A percentile compares a stretch with the other conserved stretches of the same genome.
Evolutionary conservation across 1,139 yeast genomes (phyloP).

Genomic region (Scheffersomyces lignicola): DNA sequence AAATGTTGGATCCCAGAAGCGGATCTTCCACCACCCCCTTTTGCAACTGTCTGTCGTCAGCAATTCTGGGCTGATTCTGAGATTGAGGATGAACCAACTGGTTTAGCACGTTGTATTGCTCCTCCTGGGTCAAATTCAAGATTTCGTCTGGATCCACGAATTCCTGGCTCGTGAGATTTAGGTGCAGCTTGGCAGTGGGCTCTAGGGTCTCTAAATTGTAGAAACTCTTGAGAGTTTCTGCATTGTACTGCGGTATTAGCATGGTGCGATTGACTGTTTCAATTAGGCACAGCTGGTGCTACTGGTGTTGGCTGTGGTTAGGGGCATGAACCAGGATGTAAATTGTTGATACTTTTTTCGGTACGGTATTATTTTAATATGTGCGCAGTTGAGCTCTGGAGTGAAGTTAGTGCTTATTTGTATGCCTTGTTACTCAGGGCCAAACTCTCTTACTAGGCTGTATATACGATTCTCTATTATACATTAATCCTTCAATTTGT

Average conservation of each 20-base stretch:
- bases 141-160: slow-evolving; percentile 27
- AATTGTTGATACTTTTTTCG: slow-evolving; percentile 1
- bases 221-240: slow-evolving; percentile 16
- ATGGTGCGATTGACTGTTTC: slow-evolving; percentile 1
- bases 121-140: slow-evolving; percentile 23
- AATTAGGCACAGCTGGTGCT: not conserved
- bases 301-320: not conserved
- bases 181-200: slow-evolving; percentile 23
- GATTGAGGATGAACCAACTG: slow-evolving; percentile 20
- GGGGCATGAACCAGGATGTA: not conserved
- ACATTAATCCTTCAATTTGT: no score
- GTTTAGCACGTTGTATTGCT: slow-evolving; percentile 30
- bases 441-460: no score
- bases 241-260: not conserved
- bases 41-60: slow-evolving; percentile 16
- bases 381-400: no score
- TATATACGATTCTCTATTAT: no score
- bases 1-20: slow-evolving; percentile 49
- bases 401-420: no score
- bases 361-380: not conserved
- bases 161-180: slow-evolving; percentile 17
- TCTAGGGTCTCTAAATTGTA: slow-evolving; percentile 26
- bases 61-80: slow-evolving; percentile 7
- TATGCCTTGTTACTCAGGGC: no score
- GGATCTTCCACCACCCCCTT: slow-evolving; percentile 49